Evolutionary conservation across 306 rosid genomes (phyloP).

Genomic region (Castanea sativa): DNA sequence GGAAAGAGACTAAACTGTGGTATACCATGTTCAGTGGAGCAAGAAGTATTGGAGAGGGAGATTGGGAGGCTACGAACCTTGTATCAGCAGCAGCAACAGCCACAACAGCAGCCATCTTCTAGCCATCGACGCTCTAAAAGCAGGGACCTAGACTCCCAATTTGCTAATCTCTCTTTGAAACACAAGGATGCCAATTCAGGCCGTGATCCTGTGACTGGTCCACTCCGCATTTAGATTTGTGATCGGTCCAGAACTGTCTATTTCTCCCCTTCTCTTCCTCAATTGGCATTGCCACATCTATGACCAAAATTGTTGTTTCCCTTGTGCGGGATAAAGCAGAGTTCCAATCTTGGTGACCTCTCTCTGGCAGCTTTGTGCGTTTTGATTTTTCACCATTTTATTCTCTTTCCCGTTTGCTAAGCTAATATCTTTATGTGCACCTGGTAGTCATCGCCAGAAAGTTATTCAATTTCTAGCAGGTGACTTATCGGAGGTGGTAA

Average conservation of each 20-base stretch:
- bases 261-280: conserved; percentile 28
- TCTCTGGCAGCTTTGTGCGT: conserved; percentile 47
- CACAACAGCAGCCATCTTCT: conserved; percentile 59
- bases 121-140: conserved; percentile 81
- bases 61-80: conserved; percentile 76
- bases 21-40: conserved; percentile 79
- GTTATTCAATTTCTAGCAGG: conserved; percentile 45
- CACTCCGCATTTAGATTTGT: conserved; percentile 62
- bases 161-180: conserved; percentile 79
- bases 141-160: conserved; percentile 91
- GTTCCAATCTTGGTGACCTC: conserved; percentile 40
- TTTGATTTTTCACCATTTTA: conserved; percentile 35
- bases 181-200: conserved; percentile 77
- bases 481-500: conserved; percentile 90
- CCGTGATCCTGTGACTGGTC: conserved; percentile 64
- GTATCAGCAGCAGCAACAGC: conserved; percentile 67
- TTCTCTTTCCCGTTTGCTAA: conserved; percentile 40
- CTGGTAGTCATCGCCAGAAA: conserved; percentile 76
- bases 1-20: conserved; percentile 36
- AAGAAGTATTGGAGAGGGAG: conserved; percentile 98
- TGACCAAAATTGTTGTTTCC: conserved; percentile 35
- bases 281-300: conserved; percentile 31
- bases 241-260: conserved; percentile 34
- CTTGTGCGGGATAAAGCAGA: conserved; percentile 57
- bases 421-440: conserved; percentile 56